These are phyloP conservation scores for Cenchrus americanus DNA, from an alignment of 176 grass and related monocot genomes.

Conservation along the genomic window DNA sequence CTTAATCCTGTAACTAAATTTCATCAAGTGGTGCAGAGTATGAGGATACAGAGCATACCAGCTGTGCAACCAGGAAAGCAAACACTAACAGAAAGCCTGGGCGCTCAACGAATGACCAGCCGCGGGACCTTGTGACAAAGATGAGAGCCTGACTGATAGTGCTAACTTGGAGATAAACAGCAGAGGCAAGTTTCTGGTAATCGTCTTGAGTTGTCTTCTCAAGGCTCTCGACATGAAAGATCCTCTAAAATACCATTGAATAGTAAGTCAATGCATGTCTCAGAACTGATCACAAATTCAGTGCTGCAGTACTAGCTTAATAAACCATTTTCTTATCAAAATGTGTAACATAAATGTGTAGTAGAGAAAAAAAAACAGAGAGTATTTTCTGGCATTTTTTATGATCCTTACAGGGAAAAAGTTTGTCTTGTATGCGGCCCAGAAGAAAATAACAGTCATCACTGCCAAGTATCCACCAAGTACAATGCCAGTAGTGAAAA, in stretches of 20 bases:
- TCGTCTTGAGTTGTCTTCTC: conserved; percentile 53
- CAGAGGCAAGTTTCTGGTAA: conserved; percentile 47
- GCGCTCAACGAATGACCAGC: conserved; percentile 51
- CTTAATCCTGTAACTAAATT: background rate
- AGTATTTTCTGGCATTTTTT: background rate
- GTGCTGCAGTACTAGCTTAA: background rate
- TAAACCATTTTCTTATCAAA: background rate
- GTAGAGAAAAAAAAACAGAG: background rate
- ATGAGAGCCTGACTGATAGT: conserved; percentile 52
- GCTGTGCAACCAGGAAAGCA: conserved; percentile 34
- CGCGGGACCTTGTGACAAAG: conserved; percentile 42
- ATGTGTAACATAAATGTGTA: background rate
- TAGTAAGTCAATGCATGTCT: background rate
- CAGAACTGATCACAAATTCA: background rate
- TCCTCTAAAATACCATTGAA: conserved; percentile 28
- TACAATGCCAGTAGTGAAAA: conserved; percentile 51
- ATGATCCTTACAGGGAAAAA: conserved; percentile 46
- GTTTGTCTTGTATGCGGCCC: conserved; percentile 51
- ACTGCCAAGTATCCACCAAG: conserved; percentile 53
- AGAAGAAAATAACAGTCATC: conserved; percentile 58
- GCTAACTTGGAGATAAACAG: conserved; percentile 51
- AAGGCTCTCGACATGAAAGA: conserved; percentile 48
- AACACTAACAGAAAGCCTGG: conserved; percentile 32
- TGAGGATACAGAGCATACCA: conserved; percentile 3
- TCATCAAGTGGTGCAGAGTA: background rate